A percentile compares a stretch with the other conserved stretches of the same genome.
Evolutionary conservation across 2,329 filamentous ascomycete species (phyloP).

Genomic region (Fusarium brachygibbosum): DNA sequence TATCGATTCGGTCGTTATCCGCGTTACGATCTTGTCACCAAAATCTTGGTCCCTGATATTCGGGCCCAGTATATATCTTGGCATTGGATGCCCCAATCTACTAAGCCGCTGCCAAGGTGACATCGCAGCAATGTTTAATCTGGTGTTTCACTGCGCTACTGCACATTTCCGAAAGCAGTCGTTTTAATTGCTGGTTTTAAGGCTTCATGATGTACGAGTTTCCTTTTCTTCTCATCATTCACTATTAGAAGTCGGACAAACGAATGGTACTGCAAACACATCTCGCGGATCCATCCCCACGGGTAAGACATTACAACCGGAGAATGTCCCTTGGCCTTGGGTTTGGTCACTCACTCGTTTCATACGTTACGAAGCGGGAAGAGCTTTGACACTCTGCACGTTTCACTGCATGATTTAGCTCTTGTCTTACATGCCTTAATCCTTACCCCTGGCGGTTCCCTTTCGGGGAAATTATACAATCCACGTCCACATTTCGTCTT

Average conservation of each 20-base stretch:
- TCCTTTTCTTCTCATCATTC: background rate
- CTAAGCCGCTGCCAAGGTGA: constrained; percentile 46
- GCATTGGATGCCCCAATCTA: constrained; percentile 33
- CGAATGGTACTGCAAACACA: constrained; percentile 4
- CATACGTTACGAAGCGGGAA: constrained; percentile 12
- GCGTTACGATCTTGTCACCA: background rate
- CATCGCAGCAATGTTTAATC: constrained; percentile 48
- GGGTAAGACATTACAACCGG: background rate
- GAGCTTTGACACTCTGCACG: constrained; percentile 25
- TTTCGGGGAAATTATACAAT: constrained; percentile 19
- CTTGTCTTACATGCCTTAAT: constrained; percentile 12
- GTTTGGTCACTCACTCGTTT: constrained; percentile 17
- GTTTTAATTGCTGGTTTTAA: constrained; percentile 6
- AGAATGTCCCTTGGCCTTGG: constrained; percentile 3
- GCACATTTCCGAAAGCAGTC: constrained; percentile 25
- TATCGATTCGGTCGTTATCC: background rate
- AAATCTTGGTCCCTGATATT: constrained; percentile 11
- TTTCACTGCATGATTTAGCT: constrained; percentile 23
- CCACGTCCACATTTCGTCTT: constrained; percentile 6
- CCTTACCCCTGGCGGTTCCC: constrained; percentile 9
- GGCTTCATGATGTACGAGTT: background rate
- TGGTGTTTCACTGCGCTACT: constrained; percentile 39
- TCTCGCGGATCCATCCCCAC: background rate
- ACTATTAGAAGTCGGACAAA: constrained; percentile 1
- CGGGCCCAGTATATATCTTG: constrained; percentile 25